Evolutionary conservation across 768 basidiomycete species (phyloP), one percentile per base, ranked within the genome.

Genomic region (Phlegmacium glaucopus): DNA sequence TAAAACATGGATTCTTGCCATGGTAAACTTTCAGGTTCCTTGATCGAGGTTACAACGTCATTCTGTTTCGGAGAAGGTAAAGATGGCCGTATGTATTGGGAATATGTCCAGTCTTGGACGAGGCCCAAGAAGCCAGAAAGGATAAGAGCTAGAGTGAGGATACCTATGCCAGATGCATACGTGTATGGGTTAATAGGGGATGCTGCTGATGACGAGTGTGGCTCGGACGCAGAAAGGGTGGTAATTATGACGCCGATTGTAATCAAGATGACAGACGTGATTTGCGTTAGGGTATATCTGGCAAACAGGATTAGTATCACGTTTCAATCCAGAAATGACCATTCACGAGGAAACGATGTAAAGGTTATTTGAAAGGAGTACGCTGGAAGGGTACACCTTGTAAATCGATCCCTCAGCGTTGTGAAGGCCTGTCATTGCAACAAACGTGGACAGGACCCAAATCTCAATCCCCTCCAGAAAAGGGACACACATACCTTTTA

Each of bases 1-100:
- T 93, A 97, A 70, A 95, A 97, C 79, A 97, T 82, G 42, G 82
- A 85, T 67, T 96, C 94, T 59, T 87, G 81, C 94, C 94, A 96
- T 0, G 65, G 45, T 13, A 60, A 47, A 1, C 45, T 51, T 5
- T 55, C 47, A 8, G 45, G 48, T 22, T 43, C 25, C 39, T 46
- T 34, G 32, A 10, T 34, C n/a, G 11, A 10, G 10, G n/a, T 2
- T 34, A n/a, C n/a, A n/a, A n/a, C n/a, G 6, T 6, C 32, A 4
- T 34, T 34, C n/a, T 10, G 11, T 11, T 34, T 34, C 10, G 32
- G 32, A 6, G 32, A 34, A n/a, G 47, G 9, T 34, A 57, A 50
- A n/a, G 57, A 26, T 16, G 64, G 59, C 17, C 62, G 57, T 8
- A 67, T 65, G 45, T 73, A 68, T 41, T 62, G 67, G n/a, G 72